Evolutionary conservation across 495 filamentous ascomycete genomes (phyloP), one percentile per base, ranked within the genome.

Genomic region (Neurospora sp.): DNA sequence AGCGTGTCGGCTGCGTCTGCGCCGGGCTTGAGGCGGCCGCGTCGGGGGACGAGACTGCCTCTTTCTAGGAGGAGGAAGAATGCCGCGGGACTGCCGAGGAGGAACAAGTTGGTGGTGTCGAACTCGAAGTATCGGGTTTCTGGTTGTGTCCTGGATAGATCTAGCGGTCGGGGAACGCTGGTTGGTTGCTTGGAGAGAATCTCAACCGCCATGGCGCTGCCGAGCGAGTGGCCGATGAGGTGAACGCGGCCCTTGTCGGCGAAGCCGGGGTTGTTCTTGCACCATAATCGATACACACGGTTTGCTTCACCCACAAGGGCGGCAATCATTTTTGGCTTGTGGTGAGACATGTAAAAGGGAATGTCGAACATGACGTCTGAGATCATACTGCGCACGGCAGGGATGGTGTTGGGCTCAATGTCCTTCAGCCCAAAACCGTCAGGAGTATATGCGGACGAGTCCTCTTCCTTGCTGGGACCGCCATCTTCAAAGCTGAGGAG

Each of bases 301-400:
- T 99, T 99, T 1, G 96, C 96, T 81, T 99, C 96, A 76, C 84
- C 85, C n/a, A 94, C 90, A 31, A 97, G 90, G 1, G 94, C 95
- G 70, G 90, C 86, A 38, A 97, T 90, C 94, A 99, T 98, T 81
- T 93, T 97, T 1, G 91, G 89, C 75, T 98, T 96, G 81, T 97
- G 96, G 75, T 96, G 92, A 1, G 94, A 97, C 74, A 99, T 88
- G 81, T 98, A 99, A 76, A 97, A 97, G 0, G 96, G 96, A 41
- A 99, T 93, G 78, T 99, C 96, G 6, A 97, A 89, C 93, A 99
- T 97, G 71, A 99, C 94, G 79, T 99, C 96, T 71, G 92, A 94
- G 73, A 99, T 94, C 75, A 99, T 86, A 74, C 91, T 92, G 10
- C 96, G 90, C 0, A 99, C 91, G 5, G 92, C 92, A 1, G 95